A percentile compares a stretch with the other conserved stretches of the same genome.
These are phyloP conservation scores for Fusarium devonianum DNA, from an alignment of 2,329 filamentous ascomycete genomes.

Conservation along the genomic window DNA sequence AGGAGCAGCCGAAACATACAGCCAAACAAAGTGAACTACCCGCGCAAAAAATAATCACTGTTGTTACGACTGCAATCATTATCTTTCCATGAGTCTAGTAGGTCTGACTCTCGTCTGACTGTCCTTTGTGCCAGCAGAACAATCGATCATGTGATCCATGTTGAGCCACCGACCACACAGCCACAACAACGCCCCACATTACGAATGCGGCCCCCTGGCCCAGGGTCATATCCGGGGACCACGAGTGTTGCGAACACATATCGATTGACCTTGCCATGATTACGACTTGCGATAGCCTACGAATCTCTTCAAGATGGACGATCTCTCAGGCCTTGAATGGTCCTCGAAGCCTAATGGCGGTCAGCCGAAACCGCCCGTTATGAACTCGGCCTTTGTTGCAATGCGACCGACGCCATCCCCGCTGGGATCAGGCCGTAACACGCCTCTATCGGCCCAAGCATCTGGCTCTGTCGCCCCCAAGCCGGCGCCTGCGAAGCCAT, in stretches of 20 bases:
- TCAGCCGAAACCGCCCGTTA: constrained; percentile 49
- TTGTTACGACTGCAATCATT: too few species aligned
- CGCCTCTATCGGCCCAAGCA: constrained; percentile 60
- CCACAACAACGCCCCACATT: constrained; percentile 37
- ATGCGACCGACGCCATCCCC: constrained; percentile 65
- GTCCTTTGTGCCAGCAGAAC: too few species aligned
- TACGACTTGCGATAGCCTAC: constrained; percentile 35
- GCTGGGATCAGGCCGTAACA: constrained; percentile 62
- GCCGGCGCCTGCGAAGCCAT: constrained; percentile 56
- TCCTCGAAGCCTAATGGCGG: constrained; percentile 52
- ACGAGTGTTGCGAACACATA: constrained; percentile 32
- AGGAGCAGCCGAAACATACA: neutral
- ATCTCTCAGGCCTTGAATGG: constrained; percentile 68
- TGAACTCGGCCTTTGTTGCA: constrained; percentile 56
- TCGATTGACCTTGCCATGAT: constrained; percentile 36
- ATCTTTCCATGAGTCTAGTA: too few species aligned
- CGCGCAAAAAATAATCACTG: too few species aligned
- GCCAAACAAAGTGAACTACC: too few species aligned
- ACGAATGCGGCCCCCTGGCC: constrained; percentile 38
- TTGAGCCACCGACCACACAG: constrained; percentile 31
- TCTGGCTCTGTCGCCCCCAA: constrained; percentile 55
- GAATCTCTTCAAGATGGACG: constrained; percentile 59
- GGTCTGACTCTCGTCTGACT: too few species aligned
- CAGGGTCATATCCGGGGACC: constrained; percentile 25
- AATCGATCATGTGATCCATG: constrained; percentile 32